A percentile compares a stretch with the other conserved stretches of the same genome.
Evolutionary conservation across 2,329 filamentous ascomycete species (phyloP).

Genomic region (Tolypocladium inflatum): DNA sequence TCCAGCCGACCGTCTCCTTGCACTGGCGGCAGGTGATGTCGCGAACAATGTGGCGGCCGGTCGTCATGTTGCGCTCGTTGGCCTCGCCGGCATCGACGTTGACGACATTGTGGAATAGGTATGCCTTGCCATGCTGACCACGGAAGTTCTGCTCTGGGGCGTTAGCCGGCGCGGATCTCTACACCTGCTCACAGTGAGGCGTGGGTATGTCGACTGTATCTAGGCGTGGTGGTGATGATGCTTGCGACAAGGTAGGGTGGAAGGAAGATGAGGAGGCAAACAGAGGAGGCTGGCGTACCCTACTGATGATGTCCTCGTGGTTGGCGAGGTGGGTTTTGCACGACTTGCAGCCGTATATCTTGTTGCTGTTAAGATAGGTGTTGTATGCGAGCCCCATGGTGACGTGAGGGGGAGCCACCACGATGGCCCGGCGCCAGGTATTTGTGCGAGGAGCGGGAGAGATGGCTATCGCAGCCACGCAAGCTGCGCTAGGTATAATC

Average conservation of each 20-base stretch:
- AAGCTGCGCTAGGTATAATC: background rate
- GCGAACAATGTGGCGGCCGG: constrained; percentile 84
- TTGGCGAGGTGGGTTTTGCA: constrained; percentile 96
- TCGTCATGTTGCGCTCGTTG: constrained; percentile 97
- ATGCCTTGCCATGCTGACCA: constrained; percentile 95
- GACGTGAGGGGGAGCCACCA: background rate
- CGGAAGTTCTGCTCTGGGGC: constrained; percentile 70
- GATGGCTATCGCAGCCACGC: background rate
- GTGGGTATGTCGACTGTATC: background rate
- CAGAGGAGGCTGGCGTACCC: constrained; percentile 47
- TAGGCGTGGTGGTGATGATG: background rate
- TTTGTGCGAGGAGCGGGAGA: background rate
- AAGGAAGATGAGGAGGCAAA: background rate
- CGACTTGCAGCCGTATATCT: constrained; percentile 86
- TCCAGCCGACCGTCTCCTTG: constrained; percentile 91
- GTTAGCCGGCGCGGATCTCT: background rate
- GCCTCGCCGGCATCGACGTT: constrained; percentile 78
- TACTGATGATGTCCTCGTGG: constrained; percentile 90
- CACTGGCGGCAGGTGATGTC: constrained; percentile 90
- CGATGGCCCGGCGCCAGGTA: background rate
- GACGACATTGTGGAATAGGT: constrained; percentile 89
- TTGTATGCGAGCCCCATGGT: constrained; percentile 86
- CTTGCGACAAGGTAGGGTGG: background rate
- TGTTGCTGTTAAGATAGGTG: constrained; percentile 74
- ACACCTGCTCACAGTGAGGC: background rate